phyloP scores from a whole-genome alignment of 179 eudicot genomes.

The Spergularia azorica region DNA sequence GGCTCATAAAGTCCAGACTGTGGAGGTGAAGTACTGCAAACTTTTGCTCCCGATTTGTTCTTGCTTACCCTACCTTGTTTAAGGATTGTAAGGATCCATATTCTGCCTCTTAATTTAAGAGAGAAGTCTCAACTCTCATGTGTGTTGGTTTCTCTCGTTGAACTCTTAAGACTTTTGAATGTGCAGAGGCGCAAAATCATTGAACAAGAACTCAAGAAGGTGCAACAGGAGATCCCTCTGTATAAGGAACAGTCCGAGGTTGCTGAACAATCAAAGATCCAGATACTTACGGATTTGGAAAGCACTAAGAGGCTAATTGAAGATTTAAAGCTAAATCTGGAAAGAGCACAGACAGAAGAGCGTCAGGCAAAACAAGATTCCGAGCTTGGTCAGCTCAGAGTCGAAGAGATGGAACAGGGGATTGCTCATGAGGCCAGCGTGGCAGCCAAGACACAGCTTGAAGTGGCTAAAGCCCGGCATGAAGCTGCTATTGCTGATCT shows the following conservation, averaged over 20 bases:
- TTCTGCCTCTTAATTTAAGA: neutral
- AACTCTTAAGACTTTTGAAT: constrained; percentile 11
- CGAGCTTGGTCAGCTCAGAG: constrained; percentile 74
- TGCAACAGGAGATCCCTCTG: constrained; percentile 73
- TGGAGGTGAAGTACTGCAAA: constrained; percentile 54
- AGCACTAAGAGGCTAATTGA: constrained; percentile 81
- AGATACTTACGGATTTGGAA: constrained; percentile 70
- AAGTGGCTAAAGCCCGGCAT: constrained; percentile 76
- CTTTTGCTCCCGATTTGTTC: neutral
- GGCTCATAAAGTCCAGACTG: constrained; percentile 74
- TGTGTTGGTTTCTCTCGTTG: constrained; percentile 1
- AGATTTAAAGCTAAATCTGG: constrained; percentile 79
- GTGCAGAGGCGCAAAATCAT: constrained; percentile 77
- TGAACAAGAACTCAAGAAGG: constrained; percentile 74
- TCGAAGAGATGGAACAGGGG: constrained; percentile 87
- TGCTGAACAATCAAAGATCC: constrained; percentile 71
- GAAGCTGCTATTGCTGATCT: constrained; percentile 69
- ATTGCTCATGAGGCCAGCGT: constrained; percentile 76
- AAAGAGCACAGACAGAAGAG: constrained; percentile 85
- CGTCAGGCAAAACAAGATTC: constrained; percentile 88
- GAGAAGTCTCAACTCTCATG: neutral
- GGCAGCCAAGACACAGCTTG: constrained; percentile 91
- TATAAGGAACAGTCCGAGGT: constrained; percentile 63
- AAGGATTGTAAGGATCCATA: neutral
- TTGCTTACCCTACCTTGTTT: neutral